A percentile compares a stretch with the other conserved stretches of the same genome.
Conservation (phyloP, 352 stramenopile species). For the Phytophthora kernoviae region DNA sequence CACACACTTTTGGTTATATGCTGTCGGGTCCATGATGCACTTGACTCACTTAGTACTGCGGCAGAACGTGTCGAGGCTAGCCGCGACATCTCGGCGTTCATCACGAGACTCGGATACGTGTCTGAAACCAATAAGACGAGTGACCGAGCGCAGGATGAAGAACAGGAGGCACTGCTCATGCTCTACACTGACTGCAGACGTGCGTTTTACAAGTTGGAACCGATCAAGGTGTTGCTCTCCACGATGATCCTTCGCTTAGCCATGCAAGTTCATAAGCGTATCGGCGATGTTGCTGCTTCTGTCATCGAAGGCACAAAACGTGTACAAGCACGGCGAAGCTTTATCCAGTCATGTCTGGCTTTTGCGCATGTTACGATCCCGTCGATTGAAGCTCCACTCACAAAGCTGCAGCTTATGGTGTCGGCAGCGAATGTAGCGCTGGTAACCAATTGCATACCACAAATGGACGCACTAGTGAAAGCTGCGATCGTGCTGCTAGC, state of each 20-base stretch:
- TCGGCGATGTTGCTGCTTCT: constrained; percentile 17
- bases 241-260: constrained; percentile 64
- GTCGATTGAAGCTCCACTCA: constrained; percentile 53
- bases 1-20: constrained; percentile 89
- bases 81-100: constrained; percentile 82
- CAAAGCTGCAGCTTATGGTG: constrained; percentile 71
- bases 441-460: constrained; percentile 73
- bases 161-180: constrained; percentile 84
- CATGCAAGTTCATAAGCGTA: constrained; percentile 54
- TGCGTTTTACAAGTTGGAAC: constrained; percentile 88
- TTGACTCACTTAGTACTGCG: constrained; percentile 78
- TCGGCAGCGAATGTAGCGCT: constrained; percentile 73
- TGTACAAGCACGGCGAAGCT: constrained; percentile 50
- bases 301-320: constrained; percentile 25
- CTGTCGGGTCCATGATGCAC: constrained; percentile 80
- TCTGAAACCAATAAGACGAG: constrained; percentile 10
- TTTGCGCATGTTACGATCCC: constrained; percentile 92
- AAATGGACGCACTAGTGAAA: constrained; percentile 89
- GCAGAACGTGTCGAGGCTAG: constrained; percentile 62
- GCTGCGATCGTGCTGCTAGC: constrained; percentile 75
- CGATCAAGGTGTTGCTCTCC: constrained; percentile 65
- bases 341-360: constrained; percentile 90
- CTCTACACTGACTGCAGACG: constrained; percentile 89
- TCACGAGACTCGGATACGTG: constrained; percentile 61
- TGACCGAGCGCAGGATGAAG: constrained; percentile 48